Conservation (phyloP, 257 asterid species). For the Solanum rostratum region DNA sequence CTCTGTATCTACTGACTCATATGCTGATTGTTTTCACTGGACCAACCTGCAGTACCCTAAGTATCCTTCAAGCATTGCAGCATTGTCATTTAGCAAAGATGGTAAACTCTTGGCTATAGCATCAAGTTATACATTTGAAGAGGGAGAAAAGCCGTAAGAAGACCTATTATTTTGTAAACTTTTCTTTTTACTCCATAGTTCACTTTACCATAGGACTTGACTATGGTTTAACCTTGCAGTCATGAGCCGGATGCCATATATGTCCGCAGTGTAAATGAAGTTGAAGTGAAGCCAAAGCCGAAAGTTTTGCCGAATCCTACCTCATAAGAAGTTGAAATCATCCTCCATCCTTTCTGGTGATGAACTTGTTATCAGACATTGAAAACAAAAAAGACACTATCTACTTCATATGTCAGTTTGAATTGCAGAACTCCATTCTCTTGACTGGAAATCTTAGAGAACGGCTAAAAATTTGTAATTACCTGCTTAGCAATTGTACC, state of each 20-base stretch:
- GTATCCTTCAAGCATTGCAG: conserved; percentile 80
- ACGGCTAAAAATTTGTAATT: not conserved
- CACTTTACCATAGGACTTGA: not conserved
- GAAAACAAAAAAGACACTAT: not conserved
- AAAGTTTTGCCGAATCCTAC: conserved; percentile 52
- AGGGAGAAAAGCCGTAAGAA: conserved; percentile 77
- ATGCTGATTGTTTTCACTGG: conserved; percentile 3
- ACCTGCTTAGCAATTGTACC: not conserved
- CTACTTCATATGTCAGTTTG: not conserved
- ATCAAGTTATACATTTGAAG: conserved; percentile 90
- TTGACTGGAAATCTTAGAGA: not conserved
- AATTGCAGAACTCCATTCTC: not conserved
- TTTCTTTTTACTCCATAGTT: not conserved
- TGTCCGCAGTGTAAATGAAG: conserved; percentile 82
- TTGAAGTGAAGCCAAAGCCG: conserved; percentile 92
- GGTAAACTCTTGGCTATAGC: conserved; percentile 84
- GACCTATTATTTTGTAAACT: not conserved
- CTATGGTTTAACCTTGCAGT: conserved; percentile 27
- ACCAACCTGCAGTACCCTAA: conserved; percentile 49
- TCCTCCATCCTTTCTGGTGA: not conserved
- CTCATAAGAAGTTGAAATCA: conserved; percentile 19
- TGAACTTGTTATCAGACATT: conserved; percentile 1
- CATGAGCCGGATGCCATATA: conserved; percentile 83
- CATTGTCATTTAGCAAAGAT: conserved; percentile 83
- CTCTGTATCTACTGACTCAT: not conserved